phyloP scores from a whole-genome alignment of 495 filamentous ascomycete genomes.

The Talaromyces ruber region DNA sequence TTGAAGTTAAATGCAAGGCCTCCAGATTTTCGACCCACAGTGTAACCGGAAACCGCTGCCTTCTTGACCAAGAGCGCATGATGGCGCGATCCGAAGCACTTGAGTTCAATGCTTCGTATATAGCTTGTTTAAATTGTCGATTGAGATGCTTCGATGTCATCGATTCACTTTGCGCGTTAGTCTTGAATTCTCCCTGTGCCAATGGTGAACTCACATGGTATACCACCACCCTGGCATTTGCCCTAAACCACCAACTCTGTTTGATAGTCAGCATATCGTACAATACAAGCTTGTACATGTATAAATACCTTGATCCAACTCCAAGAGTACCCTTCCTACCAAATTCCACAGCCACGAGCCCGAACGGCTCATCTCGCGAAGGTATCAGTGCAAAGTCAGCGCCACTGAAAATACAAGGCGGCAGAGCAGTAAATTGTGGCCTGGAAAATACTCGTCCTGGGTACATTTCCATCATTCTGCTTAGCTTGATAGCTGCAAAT shows the following conservation, averaged over 20 bases:
- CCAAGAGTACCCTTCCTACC: conserved; percentile 65
- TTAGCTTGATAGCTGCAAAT: conserved; percentile 61
- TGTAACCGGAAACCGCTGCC: conserved; percentile 58
- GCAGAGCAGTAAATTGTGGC: conserved; percentile 61
- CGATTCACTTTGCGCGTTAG: conserved; percentile 29
- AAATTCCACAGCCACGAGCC: conserved; percentile 65
- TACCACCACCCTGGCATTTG: conserved; percentile 70
- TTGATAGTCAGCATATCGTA: neutral
- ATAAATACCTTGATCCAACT: conserved; percentile 49
- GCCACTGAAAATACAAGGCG: conserved; percentile 61
- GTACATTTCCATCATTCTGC: conserved; percentile 53
- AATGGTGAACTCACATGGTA: conserved; percentile 33
- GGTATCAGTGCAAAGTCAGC: conserved; percentile 70
- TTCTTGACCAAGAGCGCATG: conserved; percentile 59
- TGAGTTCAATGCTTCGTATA: conserved; percentile 50
- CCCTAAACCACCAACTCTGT: conserved; percentile 45
- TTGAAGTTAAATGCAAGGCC: conserved; percentile 35
- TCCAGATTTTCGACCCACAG: conserved; percentile 49
- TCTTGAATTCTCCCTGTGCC: neutral
- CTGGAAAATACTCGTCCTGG: conserved; percentile 59
- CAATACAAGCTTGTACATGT: no score
- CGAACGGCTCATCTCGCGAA: conserved; percentile 64
- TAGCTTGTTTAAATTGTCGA: conserved; percentile 54
- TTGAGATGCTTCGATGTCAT: conserved; percentile 52
- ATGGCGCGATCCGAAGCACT: conserved; percentile 37